Base-by-base conservation (phyloP, 345 rosid species). In the Populus simonii region DNA sequence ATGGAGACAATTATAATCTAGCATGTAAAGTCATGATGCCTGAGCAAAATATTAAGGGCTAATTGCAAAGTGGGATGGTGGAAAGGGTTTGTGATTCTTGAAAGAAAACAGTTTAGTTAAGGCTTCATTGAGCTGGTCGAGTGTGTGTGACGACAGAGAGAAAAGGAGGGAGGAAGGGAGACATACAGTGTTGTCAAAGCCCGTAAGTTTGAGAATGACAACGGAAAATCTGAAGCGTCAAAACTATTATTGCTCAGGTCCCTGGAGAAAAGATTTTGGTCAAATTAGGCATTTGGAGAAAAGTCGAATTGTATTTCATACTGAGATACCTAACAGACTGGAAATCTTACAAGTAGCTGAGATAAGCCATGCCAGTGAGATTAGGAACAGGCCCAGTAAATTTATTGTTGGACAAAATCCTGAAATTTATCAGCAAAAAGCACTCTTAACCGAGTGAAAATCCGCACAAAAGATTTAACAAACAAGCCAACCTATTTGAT, bases 171-270 rank as follows among this genome's bases (percentile, higher is more conserved):
- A 82, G 18, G 76, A 87, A 41, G 9, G 45, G 45, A 41, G 45
- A 41, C 45, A 39, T 96, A 96, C 98, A 93, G 74, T 78, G 97
- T 88, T 82, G 94, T 85, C 57, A 93, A 79, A 55, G 90, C 80
- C 49, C 33, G 59, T 39, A 88, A 82, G 6, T 82, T 74, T 53
- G 86, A 75, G 59, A 89, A 61, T 97, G 97, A 96, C 12, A 84
- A 22, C 51, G 95, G 96, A 78, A 93, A 55, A 1, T 61, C 81
- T 43, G 94, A 68, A n/a, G 79, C 9, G 4, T 78, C 82, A 45
- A 96, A 92, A 68, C 83, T 85, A 47, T 93, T 96, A 83, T 90
- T 93, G 83, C 98, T 92, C 72, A 93, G 65, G 77, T 91, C 98
- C 86, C 99, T 96, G 89, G 75, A 78, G 27, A 76, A 36, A 77